These are phyloP conservation scores for Phytophthora brassicae DNA, from an alignment of 352 stramenopile species.

Conservation along the genomic window DNA sequence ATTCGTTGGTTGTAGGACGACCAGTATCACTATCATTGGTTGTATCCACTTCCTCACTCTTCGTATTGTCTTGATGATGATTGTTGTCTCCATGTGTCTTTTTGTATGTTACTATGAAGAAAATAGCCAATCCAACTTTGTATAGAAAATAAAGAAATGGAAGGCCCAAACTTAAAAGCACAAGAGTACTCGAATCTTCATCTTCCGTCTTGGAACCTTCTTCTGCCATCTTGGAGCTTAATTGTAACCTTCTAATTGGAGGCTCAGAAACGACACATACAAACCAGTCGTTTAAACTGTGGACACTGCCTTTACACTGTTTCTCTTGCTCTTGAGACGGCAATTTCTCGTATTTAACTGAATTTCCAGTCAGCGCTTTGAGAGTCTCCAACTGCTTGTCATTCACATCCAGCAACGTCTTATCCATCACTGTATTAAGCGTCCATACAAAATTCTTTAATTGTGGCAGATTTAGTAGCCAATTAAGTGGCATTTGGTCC, in stretches of 20 bases:
- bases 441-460: conserved; percentile 28
- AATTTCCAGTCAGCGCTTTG: neutral
- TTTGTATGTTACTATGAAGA: conserved; percentile 35
- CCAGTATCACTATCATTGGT: conserved; percentile 23
- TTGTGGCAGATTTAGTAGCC: conserved; percentile 15
- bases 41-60: conserved; percentile 4
- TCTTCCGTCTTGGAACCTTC: conserved; percentile 7
- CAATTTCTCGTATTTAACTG: no score
- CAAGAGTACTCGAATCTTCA: conserved; percentile 29
- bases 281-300: conserved; percentile 9
- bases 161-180: conserved; percentile 34
- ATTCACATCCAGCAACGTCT: conserved; percentile 13
- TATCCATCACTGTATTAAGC: conserved; percentile 13
- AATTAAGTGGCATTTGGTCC: conserved; percentile 11
- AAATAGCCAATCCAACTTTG: conserved; percentile 40
- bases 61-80: conserved; percentile 3
- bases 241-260: no score
- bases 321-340: neutral
- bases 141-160: conserved; percentile 46
- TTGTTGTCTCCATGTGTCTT: conserved; percentile 3
- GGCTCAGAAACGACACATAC: conserved; percentile 30
- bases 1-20: conserved; percentile 29
- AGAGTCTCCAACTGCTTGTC: conserved; percentile 25
- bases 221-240: no score
- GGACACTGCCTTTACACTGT: conserved; percentile 19